Evolutionary conservation across 1,284 basidiomycete species (phyloP).

Genomic region (Marasmius tenuissimus): DNA sequence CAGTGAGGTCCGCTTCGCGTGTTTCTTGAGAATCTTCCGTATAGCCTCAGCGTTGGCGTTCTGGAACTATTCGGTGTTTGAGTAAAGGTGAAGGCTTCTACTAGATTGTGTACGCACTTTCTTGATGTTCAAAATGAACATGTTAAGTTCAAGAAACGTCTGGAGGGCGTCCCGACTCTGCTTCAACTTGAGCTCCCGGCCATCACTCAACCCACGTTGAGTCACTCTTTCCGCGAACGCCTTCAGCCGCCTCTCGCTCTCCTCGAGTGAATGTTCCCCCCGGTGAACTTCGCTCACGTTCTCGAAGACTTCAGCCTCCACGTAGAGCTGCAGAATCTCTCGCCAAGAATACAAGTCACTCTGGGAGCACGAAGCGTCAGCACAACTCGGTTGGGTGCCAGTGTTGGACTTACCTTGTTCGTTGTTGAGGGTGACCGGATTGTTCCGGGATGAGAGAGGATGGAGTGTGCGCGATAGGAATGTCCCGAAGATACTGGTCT

Average conservation of each 20-base stretch:
- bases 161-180: constrained; percentile 70
- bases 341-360: constrained; percentile 91
- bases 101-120: constrained; percentile 48
- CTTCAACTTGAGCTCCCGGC: constrained; percentile 60
- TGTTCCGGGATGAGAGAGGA: constrained; percentile 40
- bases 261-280: constrained; percentile 75
- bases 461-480: constrained; percentile 48
- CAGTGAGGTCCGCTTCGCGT: constrained; percentile 83
- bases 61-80: constrained; percentile 60
- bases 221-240: constrained; percentile 72
- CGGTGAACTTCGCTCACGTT: constrained; percentile 68
- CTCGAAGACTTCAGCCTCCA: constrained; percentile 89
- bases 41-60: constrained; percentile 87
- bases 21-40: constrained; percentile 93
- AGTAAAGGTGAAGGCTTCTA: neutral
- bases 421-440: constrained; percentile 20
- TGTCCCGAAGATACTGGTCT: constrained; percentile 52
- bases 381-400: constrained; percentile 10
- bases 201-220: constrained; percentile 57
- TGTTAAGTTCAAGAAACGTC: constrained; percentile 80
- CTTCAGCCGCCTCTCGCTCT: constrained; percentile 72
- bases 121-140: constrained; percentile 83
- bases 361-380: constrained; percentile 29
- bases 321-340: constrained; percentile 87
- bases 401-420: constrained; percentile 30